Percentiles rank a stretch among this genome's conserved stretches.
Evolutionary conservation across 2,329 filamentous ascomycete species (phyloP).

Genomic region (Metarhizium anisopliae): DNA sequence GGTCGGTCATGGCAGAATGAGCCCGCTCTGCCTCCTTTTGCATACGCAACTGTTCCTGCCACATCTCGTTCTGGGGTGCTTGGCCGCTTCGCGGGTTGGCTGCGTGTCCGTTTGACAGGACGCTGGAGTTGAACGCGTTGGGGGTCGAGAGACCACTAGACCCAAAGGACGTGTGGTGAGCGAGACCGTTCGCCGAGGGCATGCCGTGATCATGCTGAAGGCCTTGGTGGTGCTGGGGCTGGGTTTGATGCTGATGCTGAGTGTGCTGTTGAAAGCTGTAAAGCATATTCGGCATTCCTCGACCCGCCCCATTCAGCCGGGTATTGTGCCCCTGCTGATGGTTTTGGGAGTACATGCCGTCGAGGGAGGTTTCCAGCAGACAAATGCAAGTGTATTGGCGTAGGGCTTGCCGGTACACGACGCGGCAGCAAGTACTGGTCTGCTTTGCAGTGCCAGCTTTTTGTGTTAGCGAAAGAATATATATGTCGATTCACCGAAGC

Average conservation of each 20-base stretch:
- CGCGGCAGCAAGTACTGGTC: constrained; percentile 15
- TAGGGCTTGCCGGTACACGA: constrained; percentile 18
- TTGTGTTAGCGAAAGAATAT: not conserved
- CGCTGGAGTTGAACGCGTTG: constrained; percentile 47
- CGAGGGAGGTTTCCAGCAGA: constrained; percentile 11
- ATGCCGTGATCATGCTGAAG: constrained; percentile 50
- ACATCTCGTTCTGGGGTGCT: constrained; percentile 57
- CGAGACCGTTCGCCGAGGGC: constrained; percentile 44
- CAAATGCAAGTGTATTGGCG: constrained; percentile 7
- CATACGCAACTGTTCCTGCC: constrained; percentile 78
- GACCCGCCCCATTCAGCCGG: constrained; percentile 54
- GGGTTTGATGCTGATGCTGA: constrained; percentile 53
- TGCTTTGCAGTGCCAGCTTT: constrained; percentile 12
- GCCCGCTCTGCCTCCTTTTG: constrained; percentile 68
- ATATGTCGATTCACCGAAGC: constrained; percentile 8
- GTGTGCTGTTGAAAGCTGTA: constrained; percentile 60
- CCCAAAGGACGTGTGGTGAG: constrained; percentile 30
- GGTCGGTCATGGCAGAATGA: constrained; percentile 62
- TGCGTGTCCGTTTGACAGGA: constrained; percentile 49
- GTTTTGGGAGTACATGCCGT: constrained; percentile 65
- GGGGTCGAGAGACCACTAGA: constrained; percentile 49
- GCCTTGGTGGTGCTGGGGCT: constrained; percentile 54
- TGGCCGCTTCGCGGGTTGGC: constrained; percentile 39
- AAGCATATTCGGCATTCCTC: constrained; percentile 55
- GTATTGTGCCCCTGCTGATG: constrained; percentile 66